Evolutionary conservation across 768 basidiomycete genomes (phyloP).

Genomic region (Podaxis carcinomalis): DNA sequence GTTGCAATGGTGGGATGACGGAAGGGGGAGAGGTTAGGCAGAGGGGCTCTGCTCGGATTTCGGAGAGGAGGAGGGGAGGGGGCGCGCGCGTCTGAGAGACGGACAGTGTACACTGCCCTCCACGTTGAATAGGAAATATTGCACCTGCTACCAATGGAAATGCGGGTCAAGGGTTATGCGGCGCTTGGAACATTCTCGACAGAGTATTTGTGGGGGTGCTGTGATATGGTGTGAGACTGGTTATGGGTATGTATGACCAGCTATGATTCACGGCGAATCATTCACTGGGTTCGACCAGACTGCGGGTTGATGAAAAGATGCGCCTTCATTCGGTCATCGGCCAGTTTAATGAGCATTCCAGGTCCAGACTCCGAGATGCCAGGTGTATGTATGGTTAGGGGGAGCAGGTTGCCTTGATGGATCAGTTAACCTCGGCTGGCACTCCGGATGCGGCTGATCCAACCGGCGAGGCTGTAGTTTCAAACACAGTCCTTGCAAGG

Average conservation of each 20-base stretch:
- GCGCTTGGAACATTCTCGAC: background rate
- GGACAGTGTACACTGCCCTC: background rate
- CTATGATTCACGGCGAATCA: slow-evolving; percentile 9
- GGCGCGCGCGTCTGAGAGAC: background rate
- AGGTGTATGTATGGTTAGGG: background rate
- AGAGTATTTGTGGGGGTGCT: too few relatives aligned
- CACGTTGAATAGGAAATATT: background rate
- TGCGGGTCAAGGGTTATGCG: background rate
- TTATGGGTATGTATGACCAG: slow-evolving; percentile 3
- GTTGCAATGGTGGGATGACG: background rate
- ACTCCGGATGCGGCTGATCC: background rate
- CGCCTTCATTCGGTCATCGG: background rate
- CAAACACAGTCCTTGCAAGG: background rate
- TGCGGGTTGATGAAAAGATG: background rate
- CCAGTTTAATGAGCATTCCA: background rate
- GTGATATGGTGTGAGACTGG: background rate
- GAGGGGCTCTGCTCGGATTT: too few relatives aligned
- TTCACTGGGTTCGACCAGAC: background rate
- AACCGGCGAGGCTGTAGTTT: background rate
- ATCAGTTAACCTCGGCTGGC: background rate
- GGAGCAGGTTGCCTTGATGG: background rate
- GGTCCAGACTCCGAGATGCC: background rate
- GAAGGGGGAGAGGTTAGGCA: too few relatives aligned
- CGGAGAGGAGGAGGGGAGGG: background rate
- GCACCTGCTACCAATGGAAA: too few relatives aligned